phyloP scores from a whole-genome alignment of 768 basidiomycete genomes.

The Russula vinacea region DNA sequence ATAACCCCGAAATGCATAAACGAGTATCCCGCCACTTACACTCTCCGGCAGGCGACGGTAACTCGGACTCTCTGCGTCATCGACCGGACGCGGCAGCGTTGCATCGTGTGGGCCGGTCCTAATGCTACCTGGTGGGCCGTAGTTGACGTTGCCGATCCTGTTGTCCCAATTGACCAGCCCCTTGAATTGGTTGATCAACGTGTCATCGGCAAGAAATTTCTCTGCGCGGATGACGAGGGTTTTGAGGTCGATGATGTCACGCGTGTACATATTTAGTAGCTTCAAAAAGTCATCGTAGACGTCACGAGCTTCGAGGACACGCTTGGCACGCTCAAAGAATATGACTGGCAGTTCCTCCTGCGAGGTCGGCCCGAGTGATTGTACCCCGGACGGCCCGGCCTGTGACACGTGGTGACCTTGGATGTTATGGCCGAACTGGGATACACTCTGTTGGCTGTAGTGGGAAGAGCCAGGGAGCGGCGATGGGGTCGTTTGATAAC shows the following conservation, averaged over 20 bases:
- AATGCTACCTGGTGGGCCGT: slow-evolving; percentile 75
- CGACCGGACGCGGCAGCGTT: slow-evolving; percentile 72
- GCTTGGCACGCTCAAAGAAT: slow-evolving; percentile 94
- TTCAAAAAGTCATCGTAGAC: slow-evolving; percentile 94
- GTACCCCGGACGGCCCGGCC: slow-evolving; percentile 18
- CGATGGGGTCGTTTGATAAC: slow-evolving; percentile 26
- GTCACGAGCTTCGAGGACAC: slow-evolving; percentile 67
- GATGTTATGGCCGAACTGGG: slow-evolving; percentile 18
- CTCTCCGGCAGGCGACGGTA: slow-evolving; percentile 86
- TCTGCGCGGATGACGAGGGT: slow-evolving; percentile 78
- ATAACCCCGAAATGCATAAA: slow-evolving; percentile 17
- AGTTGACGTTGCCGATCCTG: slow-evolving; percentile 53
- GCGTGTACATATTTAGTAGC: slow-evolving; percentile 83
- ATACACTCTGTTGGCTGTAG: slow-evolving; percentile 18
- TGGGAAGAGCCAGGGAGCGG: slow-evolving; percentile 26
- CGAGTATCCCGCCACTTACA: slow-evolving; percentile 49
- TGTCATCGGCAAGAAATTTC: slow-evolving; percentile 77
- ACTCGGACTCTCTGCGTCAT: slow-evolving; percentile 87
- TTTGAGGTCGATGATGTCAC: slow-evolving; percentile 84
- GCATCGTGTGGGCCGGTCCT: slow-evolving; percentile 74
- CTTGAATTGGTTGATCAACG: slow-evolving; percentile 80
- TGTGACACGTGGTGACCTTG: slow-evolving; percentile 25
- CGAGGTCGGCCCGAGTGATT: slow-evolving; percentile 26
- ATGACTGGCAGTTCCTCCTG: slow-evolving; percentile 63
- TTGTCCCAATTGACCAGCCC: slow-evolving; percentile 81